These are phyloP conservation scores for Sporothrix brasiliensis DNA, from an alignment of 2,329 filamentous ascomycete species.

Conservation along the genomic window DNA sequence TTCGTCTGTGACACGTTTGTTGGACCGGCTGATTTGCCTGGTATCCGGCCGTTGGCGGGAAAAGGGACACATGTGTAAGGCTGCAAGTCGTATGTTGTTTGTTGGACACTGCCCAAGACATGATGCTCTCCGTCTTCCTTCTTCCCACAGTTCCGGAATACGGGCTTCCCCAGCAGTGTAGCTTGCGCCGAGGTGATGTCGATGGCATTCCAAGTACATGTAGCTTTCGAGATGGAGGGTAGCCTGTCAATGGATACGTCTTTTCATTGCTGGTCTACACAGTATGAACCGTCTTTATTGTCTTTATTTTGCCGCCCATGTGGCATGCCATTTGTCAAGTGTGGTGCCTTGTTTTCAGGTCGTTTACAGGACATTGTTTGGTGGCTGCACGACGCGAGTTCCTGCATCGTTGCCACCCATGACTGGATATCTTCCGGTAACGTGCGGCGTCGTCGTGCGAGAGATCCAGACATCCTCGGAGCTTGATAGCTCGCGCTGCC, in stretches of 20 bases:
- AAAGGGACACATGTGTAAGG: not conserved
- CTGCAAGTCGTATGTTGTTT: no score
- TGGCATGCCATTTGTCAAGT: not conserved
- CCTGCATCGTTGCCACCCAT: constrained; percentile 8
- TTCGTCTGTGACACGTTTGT: no score
- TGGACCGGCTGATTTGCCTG: constrained; percentile 14
- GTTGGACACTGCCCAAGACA: not conserved
- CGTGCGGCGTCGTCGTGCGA: no score
- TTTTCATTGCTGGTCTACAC: not conserved
- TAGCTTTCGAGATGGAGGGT: not conserved
- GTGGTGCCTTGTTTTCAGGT: not conserved
- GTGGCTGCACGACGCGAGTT: constrained; percentile 8
- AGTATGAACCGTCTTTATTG: not conserved
- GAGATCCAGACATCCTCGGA: not conserved
- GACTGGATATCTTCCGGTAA: not conserved
- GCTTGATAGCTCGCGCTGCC: not conserved
- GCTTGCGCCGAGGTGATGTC: not conserved
- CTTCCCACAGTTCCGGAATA: not conserved
- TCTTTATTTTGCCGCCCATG: not conserved
- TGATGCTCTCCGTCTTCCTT: not conserved
- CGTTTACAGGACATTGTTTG: not conserved
- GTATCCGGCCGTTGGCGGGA: constrained; percentile 4
- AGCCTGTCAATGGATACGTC: not conserved
- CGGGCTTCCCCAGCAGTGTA: constrained; percentile 10
- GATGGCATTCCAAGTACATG: not conserved